Evolutionary conservation across 768 basidiomycete species (phyloP), one percentile per base, ranked within the genome.

Genomic region (Candolleomyces aberdarensis): DNA sequence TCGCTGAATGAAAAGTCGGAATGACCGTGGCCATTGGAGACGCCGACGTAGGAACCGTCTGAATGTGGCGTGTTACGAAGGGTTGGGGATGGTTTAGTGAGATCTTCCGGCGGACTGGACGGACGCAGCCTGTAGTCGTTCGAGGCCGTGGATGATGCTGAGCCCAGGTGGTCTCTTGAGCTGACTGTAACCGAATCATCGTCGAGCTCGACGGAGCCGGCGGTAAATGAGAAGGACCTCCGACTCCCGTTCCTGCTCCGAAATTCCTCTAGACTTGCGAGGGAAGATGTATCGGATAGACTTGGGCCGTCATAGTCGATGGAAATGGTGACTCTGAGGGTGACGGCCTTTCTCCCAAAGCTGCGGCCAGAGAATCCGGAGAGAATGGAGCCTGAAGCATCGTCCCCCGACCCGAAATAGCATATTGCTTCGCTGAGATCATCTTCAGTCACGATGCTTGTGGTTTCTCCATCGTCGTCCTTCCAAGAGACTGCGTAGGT

Each of bases 231-330:
- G 49, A 88, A 78, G 1, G 85, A 83, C 39, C 76, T 75, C 56
- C 83, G 82, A 66, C 87, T 87, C 58, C 77, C 80, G 65, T 87
- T 88, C 48, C 81, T 76, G 50, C 78, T 77, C 63, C 74, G 76
- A 75, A 86, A 87, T 64, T 92, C 89, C 47, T 96, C 91, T 69
- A 88, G 67, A 70, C 92, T 93, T 20, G 83, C 84, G 17, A 96
- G 75, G 9, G 93, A 95, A 10, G 85, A 86, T 2, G 94, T 92
- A 65, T 97, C 96, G 9, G 92, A 94, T 60, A 97, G 79, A 73
- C 89, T 92, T 14, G 90, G 93, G 0, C 93, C 93, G 71, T 97
- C 95, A 66, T 94, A 96, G 62, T 96, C 94, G 63, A 96, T 86
- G 9, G 80, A 78, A 46, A 98, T 86, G 49, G 87, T 80, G 40